These are phyloP conservation scores for Pelargonium citronellum DNA, from an alignment of 441 rosid genomes.

Conservation along the genomic window DNA sequence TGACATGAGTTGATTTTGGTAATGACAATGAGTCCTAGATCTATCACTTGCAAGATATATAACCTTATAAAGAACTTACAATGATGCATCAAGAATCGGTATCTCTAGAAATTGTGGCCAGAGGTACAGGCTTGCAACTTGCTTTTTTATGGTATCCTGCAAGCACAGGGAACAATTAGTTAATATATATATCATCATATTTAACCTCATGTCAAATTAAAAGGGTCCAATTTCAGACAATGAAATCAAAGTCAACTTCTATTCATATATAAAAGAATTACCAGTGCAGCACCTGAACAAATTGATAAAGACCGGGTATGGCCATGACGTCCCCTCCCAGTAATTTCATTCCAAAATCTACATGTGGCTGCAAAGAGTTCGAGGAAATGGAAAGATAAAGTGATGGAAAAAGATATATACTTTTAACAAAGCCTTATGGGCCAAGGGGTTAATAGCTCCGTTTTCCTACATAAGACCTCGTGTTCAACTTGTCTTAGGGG, in stretches of 20 bases:
- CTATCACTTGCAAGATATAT: not conserved
- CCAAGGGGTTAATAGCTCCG: no score
- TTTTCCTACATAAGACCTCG: no score
- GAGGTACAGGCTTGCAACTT: constrained; percentile 58
- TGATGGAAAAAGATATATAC: no score
- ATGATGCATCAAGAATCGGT: constrained; percentile 63
- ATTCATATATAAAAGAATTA: constrained; percentile 28
- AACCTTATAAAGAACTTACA: constrained; percentile 39
- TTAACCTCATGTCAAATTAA: not conserved
- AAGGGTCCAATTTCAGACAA: not conserved
- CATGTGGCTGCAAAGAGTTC: constrained; percentile 58
- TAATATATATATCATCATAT: not conserved
- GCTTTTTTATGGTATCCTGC: constrained; percentile 61
- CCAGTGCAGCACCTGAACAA: constrained; percentile 75
- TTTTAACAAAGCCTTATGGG: no score
- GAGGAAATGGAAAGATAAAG: not conserved
- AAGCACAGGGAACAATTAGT: constrained; percentile 20
- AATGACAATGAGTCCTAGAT: not conserved
- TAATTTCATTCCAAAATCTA: constrained; percentile 77
- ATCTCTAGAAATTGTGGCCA: constrained; percentile 77
- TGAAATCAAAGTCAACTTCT: constrained; percentile 8
- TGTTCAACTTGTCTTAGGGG: no score
- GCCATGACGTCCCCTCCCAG: constrained; percentile 94
- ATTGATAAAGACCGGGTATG: constrained; percentile 76
- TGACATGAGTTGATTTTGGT: no score